These are phyloP conservation scores for Penicillium occitanis DNA, from an alignment of 2,329 filamentous ascomycete species.

Conservation along the genomic window DNA sequence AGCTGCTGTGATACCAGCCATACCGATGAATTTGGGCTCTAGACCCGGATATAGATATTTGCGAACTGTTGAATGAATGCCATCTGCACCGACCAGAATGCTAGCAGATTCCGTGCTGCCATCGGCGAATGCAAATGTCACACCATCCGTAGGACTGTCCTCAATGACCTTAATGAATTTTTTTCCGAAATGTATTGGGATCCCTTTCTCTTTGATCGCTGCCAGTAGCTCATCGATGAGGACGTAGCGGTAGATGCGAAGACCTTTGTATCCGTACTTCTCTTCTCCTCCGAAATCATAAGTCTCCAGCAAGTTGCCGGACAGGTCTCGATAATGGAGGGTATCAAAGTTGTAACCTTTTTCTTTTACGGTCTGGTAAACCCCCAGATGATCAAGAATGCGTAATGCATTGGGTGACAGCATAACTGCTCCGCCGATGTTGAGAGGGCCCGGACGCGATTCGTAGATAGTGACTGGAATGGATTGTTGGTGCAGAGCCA, in stretches of 20 bases:
- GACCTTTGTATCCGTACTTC: conserved; percentile 7
- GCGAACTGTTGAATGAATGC: conserved; percentile 59
- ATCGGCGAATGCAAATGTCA: conserved; percentile 52
- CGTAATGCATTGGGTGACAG: conserved; percentile 34
- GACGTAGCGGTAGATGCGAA: conserved; percentile 11
- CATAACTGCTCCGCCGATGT: conserved; percentile 32
- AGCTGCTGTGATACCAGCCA: conserved; percentile 31
- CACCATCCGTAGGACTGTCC: conserved; percentile 39
- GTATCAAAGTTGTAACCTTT: conserved; percentile 8
- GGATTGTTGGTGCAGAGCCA: conserved; percentile 4
- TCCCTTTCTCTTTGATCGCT: conserved; percentile 24
- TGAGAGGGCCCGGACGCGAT: conserved; percentile 30
- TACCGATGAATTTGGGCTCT: conserved; percentile 51
- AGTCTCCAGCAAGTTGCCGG: conserved; percentile 3
- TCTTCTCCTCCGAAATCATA: conserved; percentile 10
- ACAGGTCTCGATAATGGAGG: background rate
- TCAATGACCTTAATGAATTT: conserved; percentile 49
- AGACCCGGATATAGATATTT: conserved; percentile 52
- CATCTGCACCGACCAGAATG: conserved; percentile 58
- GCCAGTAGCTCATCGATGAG: conserved; percentile 5
- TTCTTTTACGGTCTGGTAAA: background rate
- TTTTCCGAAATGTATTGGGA: conserved; percentile 50
- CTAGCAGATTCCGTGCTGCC: conserved; percentile 43
- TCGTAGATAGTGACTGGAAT: conserved; percentile 32
- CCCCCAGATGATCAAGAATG: conserved; percentile 30